These are phyloP conservation scores for Fusarium succisae DNA, from an alignment of 2,329 filamentous ascomycete species.

Conservation along the genomic window DNA sequence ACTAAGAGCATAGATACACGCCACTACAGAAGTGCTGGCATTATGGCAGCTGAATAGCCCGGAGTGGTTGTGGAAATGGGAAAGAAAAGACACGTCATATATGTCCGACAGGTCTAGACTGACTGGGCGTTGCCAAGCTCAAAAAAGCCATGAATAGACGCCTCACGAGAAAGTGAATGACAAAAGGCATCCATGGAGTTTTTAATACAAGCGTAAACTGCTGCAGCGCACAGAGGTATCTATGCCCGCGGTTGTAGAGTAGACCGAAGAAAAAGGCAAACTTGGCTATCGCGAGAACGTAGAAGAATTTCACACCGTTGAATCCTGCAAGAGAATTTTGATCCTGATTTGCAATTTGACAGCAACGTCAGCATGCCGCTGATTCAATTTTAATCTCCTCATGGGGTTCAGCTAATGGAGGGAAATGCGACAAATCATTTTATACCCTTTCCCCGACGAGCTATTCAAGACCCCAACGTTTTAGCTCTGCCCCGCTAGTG, in stretches of 20 bases:
- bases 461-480: not conserved
- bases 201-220: accelerated
- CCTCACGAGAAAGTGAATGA: not conserved
- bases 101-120: not conserved
- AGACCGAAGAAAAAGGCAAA: not conserved
- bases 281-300: accelerated
- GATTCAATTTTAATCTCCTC: not conserved
- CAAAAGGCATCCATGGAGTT: not conserved
- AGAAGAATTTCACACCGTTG: accelerated
- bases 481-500: not conserved
- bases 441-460: not conserved
- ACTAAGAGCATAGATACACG: not conserved
- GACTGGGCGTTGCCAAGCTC: not conserved
- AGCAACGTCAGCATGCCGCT: not conserved
- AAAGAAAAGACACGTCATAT: not conserved
- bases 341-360: not conserved
- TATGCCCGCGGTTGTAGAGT: not conserved
- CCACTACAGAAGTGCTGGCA: not conserved
- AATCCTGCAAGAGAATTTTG: not conserved
- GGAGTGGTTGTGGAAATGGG: accelerated
- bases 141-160: not conserved
- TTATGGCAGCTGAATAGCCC: not conserved
- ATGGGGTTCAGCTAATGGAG: not conserved
- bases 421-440: not conserved
- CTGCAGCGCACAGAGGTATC: not conserved